phyloP scores from a whole-genome alignment of 352 stramenopile genomes.

The Albugo candida region DNA sequence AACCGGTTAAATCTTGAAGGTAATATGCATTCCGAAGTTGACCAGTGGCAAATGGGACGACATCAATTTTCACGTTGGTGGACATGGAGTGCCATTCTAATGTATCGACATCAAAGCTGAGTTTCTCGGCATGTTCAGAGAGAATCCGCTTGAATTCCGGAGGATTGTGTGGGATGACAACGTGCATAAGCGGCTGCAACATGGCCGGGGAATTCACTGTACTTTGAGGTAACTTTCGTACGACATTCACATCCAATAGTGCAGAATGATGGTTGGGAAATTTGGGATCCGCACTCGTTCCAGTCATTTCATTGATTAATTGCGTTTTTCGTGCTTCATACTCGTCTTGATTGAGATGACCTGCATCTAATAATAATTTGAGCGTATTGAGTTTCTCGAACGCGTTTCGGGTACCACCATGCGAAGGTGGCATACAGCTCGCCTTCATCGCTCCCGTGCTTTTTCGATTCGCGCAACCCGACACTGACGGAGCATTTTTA shows the following conservation, averaged over 20 bases:
- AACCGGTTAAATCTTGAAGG: slow-evolving; percentile 21
- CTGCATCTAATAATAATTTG: slow-evolving; percentile 58
- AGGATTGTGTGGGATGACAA: slow-evolving; percentile 49
- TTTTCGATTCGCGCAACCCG: too few relatives aligned
- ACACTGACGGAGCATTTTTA: too few relatives aligned
- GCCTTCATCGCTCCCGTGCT: too few relatives aligned
- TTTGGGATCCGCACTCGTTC: slow-evolving; percentile 35
- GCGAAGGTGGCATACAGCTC: too few relatives aligned
- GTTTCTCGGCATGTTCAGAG: slow-evolving; percentile 50
- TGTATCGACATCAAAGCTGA: slow-evolving; percentile 68
- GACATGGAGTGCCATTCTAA: slow-evolving; percentile 53
- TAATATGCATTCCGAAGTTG: slow-evolving; percentile 68
- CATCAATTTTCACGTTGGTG: slow-evolving; percentile 41
- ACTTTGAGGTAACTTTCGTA: not conserved
- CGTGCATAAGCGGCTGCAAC: slow-evolving; percentile 62
- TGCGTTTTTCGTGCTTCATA: slow-evolving; percentile 62
- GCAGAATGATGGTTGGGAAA: too few relatives aligned
- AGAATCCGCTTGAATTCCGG: slow-evolving; percentile 40
- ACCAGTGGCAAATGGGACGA: slow-evolving; percentile 64
- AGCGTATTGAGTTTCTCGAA: slow-evolving; percentile 78
- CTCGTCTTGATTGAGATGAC: slow-evolving; percentile 54
- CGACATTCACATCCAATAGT: too few relatives aligned
- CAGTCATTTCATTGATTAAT: slow-evolving; percentile 78
- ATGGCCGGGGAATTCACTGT: slow-evolving; percentile 9
- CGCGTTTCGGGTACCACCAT: not conserved